Evolutionary conservation across 768 basidiomycete species (phyloP).

Genomic region (Lactarius tabidus): DNA sequence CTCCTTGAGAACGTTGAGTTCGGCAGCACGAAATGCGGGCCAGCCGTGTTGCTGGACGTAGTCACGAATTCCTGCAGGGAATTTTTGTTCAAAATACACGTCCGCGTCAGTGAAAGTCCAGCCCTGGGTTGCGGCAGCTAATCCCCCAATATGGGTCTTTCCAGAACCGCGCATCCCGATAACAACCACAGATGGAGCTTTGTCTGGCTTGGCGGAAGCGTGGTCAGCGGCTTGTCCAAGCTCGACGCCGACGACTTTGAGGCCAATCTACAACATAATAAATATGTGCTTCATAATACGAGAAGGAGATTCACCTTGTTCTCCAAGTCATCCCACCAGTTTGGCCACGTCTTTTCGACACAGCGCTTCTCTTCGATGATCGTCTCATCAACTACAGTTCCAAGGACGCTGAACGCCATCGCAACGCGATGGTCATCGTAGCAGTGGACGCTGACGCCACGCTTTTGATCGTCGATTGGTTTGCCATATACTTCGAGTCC

Average conservation of each 20-base stretch:
- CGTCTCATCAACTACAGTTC: conserved; percentile 66
- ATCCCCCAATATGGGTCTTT: conserved; percentile 81
- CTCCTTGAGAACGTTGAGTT: conserved; percentile 63
- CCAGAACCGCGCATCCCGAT: conserved; percentile 98
- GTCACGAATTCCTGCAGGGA: conserved; percentile 57
- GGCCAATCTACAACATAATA: conserved; percentile 64
- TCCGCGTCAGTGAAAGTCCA: conserved; percentile 87
- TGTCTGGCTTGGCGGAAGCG: conserved; percentile 39
- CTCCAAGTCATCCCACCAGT: conserved; percentile 98
- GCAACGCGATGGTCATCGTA: conserved; percentile 99
- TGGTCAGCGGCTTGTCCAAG: conserved; percentile 43
- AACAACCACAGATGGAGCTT: conserved; percentile 62
- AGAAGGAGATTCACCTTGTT: conserved; percentile 65
- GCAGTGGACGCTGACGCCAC: conserved; percentile 83
- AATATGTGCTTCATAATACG: background rate
- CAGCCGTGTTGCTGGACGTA: conserved; percentile 85
- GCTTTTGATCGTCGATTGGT: conserved; percentile 54
- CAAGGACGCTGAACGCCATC: conserved; percentile 94
- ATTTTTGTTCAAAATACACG: conserved; percentile 61
- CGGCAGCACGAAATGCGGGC: conserved; percentile 83
- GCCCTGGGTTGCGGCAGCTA: conserved; percentile 68
- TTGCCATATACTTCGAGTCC: conserved; percentile 88
- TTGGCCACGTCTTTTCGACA: conserved; percentile 99
- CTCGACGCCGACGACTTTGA: conserved; percentile 83
- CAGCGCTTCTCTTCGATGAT: conserved; percentile 94